phyloP scores from a whole-genome alignment of 148 eudicot genomes.

The Vaccinium vitisidaea region DNA sequence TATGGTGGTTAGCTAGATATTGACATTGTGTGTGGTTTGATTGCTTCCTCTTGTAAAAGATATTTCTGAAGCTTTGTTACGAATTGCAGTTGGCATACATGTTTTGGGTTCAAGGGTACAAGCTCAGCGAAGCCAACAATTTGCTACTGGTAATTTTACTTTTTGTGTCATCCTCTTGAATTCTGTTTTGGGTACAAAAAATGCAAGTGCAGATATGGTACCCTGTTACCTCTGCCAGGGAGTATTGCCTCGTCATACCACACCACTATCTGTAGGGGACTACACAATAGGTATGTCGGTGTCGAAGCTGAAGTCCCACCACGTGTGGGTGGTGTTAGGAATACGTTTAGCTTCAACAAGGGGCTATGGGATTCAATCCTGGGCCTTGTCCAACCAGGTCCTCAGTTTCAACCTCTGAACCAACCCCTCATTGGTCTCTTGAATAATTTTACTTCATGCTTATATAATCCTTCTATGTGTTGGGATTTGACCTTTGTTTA shows the following conservation, averaged over 20 bases:
- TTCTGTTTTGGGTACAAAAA: too few species aligned
- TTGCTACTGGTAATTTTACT: slow-evolving; percentile 58
- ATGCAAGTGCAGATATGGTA: too few species aligned
- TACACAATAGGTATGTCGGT: too few species aligned
- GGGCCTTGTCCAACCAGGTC: too few species aligned
- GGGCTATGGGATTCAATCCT: too few species aligned
- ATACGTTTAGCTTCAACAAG: too few species aligned
- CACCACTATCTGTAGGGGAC: too few species aligned
- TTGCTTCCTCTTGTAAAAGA: background rate
- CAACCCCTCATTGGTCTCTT: background rate
- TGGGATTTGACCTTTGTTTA: background rate
- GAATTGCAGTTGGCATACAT: slow-evolving; percentile 83
- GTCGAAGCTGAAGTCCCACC: too few species aligned
- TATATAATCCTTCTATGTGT: background rate
- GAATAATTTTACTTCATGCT: background rate
- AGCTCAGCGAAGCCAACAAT: slow-evolving; percentile 58
- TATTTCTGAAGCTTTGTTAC: slow-evolving; percentile 17
- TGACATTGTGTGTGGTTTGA: background rate
- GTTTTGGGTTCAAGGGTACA: slow-evolving; percentile 94
- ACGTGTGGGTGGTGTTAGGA: too few species aligned
- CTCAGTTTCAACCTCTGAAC: too few species aligned
- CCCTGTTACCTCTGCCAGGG: too few species aligned
- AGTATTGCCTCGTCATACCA: too few species aligned
- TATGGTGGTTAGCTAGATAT: background rate
- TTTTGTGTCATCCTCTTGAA: background rate